Conservation (phyloP, 1,284 basidiomycete genomes). For the Rhodotorula sp. region DNA sequence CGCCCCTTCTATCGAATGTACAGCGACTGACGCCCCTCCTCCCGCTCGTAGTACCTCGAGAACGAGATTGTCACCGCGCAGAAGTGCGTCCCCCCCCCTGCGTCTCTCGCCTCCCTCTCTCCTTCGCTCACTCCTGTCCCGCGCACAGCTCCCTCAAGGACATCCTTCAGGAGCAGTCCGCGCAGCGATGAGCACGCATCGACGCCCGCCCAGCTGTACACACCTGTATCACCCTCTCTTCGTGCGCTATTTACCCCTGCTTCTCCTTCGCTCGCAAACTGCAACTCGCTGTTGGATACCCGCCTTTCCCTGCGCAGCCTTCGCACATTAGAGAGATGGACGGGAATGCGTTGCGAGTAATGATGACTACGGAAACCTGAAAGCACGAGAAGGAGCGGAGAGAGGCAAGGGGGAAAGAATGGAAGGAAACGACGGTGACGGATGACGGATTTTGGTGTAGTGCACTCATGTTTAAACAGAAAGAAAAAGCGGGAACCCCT, state of each 20-base stretch:
- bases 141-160: slow-evolving; percentile 34
- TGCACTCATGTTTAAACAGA: too few species aligned
- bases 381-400: too few species aligned
- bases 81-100: slow-evolving; percentile 16
- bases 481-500: too few species aligned
- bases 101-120: background rate
- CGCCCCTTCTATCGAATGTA: background rate
- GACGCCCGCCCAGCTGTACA: background rate
- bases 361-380: too few species aligned
- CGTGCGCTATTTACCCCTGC: background rate
- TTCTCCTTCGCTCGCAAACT: background rate
- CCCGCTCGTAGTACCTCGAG: slow-evolving; percentile 33
- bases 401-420: too few species aligned
- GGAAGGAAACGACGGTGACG: too few species aligned
- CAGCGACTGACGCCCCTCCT: too few species aligned
- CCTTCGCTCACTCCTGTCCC: background rate
- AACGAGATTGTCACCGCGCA: slow-evolving; percentile 36
- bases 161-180: slow-evolving; percentile 29
- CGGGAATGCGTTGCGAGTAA: background rate
- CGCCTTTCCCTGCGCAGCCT: too few species aligned
- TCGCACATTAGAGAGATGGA: background rate
- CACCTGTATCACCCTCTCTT: background rate
- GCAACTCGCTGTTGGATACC: background rate
- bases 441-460: too few species aligned
- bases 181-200: background rate